phyloP scores from a whole-genome alignment of 2,329 filamentous ascomycete species.

The Pseudocercospora cruenta region DNA sequence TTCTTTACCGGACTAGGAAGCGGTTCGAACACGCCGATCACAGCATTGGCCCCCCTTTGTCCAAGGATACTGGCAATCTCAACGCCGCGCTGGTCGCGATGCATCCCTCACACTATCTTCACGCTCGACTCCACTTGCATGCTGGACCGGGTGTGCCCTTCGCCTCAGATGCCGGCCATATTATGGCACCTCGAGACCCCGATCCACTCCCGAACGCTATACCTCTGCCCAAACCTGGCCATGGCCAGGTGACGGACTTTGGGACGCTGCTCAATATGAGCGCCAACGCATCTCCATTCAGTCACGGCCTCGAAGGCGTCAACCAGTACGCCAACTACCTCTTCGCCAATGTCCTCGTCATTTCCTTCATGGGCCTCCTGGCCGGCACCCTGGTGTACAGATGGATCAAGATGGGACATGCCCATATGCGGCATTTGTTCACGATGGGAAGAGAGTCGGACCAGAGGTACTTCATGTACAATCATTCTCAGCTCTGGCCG shows the following conservation, averaged over 20 bases:
- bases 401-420: conserved; percentile 46
- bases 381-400: conserved; percentile 46
- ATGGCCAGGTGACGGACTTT: conserved; percentile 20
- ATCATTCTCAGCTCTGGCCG: conserved; percentile 54
- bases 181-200: conserved; percentile 26
- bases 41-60: conserved; percentile 18
- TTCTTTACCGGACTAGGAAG: conserved; percentile 10
- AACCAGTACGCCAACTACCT: conserved; percentile 53
- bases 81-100: conserved; percentile 28
- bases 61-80: conserved; percentile 13
- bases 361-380: conserved; percentile 42
- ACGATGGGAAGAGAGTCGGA: conserved; percentile 47
- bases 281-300: conserved; percentile 28
- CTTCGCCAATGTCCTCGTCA: conserved; percentile 49
- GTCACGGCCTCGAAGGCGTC: conserved; percentile 52
- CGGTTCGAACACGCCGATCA: conserved; percentile 8
- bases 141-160: conserved; percentile 13
- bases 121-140: conserved; percentile 14
- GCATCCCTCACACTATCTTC: conserved; percentile 31
- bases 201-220: conserved; percentile 23
- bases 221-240: conserved; percentile 10
- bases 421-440: conserved; percentile 51
- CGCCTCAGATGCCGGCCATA: conserved; percentile 23
- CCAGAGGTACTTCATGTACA: conserved; percentile 52
- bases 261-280: conserved; percentile 27